Conservation (phyloP, 108 stramenopile genomes). For the Bacterosira constricta region DNA sequence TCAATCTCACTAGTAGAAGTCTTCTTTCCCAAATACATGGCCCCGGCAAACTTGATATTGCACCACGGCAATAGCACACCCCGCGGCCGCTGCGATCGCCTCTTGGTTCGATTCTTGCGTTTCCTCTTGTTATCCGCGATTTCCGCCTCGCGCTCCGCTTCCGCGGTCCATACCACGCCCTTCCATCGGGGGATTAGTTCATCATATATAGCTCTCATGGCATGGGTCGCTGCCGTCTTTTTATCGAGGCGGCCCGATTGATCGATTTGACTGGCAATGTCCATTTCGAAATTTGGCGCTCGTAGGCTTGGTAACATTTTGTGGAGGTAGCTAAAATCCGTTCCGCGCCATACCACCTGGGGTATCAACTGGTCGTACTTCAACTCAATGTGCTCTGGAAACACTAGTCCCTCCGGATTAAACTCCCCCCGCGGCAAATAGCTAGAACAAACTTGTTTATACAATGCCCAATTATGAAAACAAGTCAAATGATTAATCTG, state of each 20-base stretch:
- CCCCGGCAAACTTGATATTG: conserved; percentile 28
- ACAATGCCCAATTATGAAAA: conserved; percentile 18
- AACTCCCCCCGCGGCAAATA: not conserved
- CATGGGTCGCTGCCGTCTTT: conserved; percentile 7
- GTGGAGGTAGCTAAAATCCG: conserved; percentile 14
- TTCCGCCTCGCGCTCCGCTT: conserved; percentile 33
- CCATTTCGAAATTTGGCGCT: conserved; percentile 13
- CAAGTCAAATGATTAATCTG: conserved; percentile 27
- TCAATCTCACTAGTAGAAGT: not conserved
- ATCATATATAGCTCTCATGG: conserved; percentile 20
- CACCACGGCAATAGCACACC: conserved; percentile 16
- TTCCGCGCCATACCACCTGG: conserved; percentile 36
- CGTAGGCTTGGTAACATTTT: conserved; percentile 7
- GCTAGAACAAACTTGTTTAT: conserved; percentile 2
- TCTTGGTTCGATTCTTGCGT: not conserved
- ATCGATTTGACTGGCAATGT: not conserved
- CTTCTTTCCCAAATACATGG: conserved; percentile 4
- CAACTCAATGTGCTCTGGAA: conserved; percentile 3
- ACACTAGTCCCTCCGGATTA: conserved; percentile 19
- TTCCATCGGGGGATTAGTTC: conserved; percentile 27
- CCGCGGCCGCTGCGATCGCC: not conserved
- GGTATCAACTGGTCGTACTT: conserved; percentile 28
- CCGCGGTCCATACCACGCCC: conserved; percentile 30
- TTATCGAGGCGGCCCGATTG: not conserved
- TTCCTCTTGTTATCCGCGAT: not conserved